Evolutionary conservation across 1,139 yeast species (phyloP), one percentile per base, ranked within the genome.

Genomic region (Yamadazyma sp.): DNA sequence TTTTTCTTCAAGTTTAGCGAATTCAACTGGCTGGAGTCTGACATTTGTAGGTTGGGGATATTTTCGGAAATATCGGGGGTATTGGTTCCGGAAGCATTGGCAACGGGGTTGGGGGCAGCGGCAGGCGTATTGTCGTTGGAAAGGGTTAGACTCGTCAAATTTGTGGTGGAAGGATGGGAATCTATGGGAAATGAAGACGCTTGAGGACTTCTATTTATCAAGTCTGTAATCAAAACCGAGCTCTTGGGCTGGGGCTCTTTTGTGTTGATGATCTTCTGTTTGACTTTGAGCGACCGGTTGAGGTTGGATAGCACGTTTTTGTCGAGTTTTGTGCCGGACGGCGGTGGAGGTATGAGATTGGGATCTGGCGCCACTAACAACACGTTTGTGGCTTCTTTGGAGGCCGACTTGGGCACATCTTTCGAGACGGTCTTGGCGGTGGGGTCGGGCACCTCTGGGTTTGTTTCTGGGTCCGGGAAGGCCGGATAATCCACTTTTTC

Each of bases 221-320:
- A 59, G 29, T 67, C 73, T 12, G 64, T 53, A 23, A 67, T 64
- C n/a, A 17, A n/a, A 10, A 17, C 31, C 6, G 31, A 10, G 39
- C 57, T 66, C 43, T 66, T 66, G 7, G 69, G 67, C 33, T 60
- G 65, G 1, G 71, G 65, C 35, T 66, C 72, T 39, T 62, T 62
- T 7, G 67, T 51, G 42, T 53, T 62, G 37, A 67, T 66, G 35
- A 68, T 60, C 41, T 64, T 64, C 44, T 68, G 74, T 40, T 68
- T 68, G 9, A 71, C 73, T 46, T 64, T 67, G 30, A 68, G 50
- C 3, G 73, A 62, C 45, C 67, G 67, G 46, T 68, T 68, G 30
- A 68, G 52, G 49, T 61, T 65, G 25, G 68, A 52, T 30, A 68
- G 62, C 26, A 62, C 57, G 23, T 47, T 53, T 36, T 63, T 63